Evolutionary conservation across 106 monocot genomes (phyloP), one percentile per base, ranked within the genome.

Genomic region (Dactylorhiza incarnata): DNA sequence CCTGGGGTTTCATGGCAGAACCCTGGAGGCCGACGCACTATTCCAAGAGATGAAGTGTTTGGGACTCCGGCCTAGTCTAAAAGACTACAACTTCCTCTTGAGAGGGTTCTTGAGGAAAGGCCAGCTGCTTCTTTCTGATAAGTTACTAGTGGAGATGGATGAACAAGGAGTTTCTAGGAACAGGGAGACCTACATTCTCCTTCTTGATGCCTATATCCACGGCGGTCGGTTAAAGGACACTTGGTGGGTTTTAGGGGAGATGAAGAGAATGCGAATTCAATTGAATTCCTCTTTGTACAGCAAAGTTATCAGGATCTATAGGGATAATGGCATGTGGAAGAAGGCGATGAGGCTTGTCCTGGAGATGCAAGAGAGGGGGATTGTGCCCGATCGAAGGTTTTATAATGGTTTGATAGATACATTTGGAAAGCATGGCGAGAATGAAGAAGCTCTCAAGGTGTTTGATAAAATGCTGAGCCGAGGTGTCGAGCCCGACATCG

Each of bases 301-400:
- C 77, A 83, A 77, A 73, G 9, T 95, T 1, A 72, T 91, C 19
- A 69, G 76, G 68, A 76, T 95, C 8, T 95, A 91, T 48, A 71
- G 87, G 65, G 87, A 92, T 61, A 90, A 92, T 66, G 95, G 95
- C 49, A 92, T 95, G 95, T 95, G 92, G 92, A 87, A 88, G 87
- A 91, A 92, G 65, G 95, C 91, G 6, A 48, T 81, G 68, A 72
- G 56, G n/a, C 63, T 89, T 6, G 9, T 92, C 62, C 73, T 52
- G 76, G 89, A 95, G 78, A 89, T 95, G 92, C 66, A 62, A 54
- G 84, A 84, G 48, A 25, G 55, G 0, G 87, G 85, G 23, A 52
- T 95, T 20, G 43, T 1, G 16, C 80, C 78, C 0, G 87, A 87
- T 51, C 75, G 25, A 15, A 83, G 49, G 63, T 83, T 95, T 55